Evolutionary conservation across 495 filamentous ascomycete species (phyloP), one percentile per base, ranked within the genome.

Genomic region (Xylaria acuta): DNA sequence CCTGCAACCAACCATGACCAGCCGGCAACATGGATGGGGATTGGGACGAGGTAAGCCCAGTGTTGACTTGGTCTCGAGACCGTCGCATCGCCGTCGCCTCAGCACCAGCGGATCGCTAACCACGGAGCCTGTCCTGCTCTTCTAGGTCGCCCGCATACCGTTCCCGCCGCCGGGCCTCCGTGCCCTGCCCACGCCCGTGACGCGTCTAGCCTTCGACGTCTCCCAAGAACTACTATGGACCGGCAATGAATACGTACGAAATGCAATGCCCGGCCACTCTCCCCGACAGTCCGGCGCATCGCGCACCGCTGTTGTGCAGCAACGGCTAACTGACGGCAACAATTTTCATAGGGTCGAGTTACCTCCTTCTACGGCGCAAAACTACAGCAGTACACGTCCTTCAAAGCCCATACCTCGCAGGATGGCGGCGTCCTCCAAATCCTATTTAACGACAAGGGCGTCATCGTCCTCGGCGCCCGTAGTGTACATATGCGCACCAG

Each of bases 221-320:
- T 85, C 88, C 54, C 90, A 95, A 78, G 96, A 98, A 80, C 88
- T 98, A 40, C 80, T 98, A 72, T 99, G 97, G 96, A 87, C 89
- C 12, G 96, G 96, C 16, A 95, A 94, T 81, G 92, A 94, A 83
- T 92, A 90, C 85, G 94, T 97, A 83, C 82, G 90, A 77, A 49
- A 38, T 40, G 90, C 77, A 49, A 38, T 40, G 7, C 22, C 14
- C 8, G 70, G 16, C 18, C 49, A 30, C 8, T 34, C 5, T 18
- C 38, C 1, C 8, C 20, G 22, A 32, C 38, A 62, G 30, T 40
- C 27, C 8, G 9, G 38, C 25, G 12, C 54, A 59, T 27, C 4
- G 18, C 5, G 30, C 22, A 27, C 47, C 9, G 5, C 20, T 6
- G 9, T 18, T 41, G 6, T 9, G 18, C 32, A n/a, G 1, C n/a